phyloP scores from a whole-genome alignment of 2,329 filamentous ascomycete species.

The Stagonosporopsis cucurbitacearum region DNA sequence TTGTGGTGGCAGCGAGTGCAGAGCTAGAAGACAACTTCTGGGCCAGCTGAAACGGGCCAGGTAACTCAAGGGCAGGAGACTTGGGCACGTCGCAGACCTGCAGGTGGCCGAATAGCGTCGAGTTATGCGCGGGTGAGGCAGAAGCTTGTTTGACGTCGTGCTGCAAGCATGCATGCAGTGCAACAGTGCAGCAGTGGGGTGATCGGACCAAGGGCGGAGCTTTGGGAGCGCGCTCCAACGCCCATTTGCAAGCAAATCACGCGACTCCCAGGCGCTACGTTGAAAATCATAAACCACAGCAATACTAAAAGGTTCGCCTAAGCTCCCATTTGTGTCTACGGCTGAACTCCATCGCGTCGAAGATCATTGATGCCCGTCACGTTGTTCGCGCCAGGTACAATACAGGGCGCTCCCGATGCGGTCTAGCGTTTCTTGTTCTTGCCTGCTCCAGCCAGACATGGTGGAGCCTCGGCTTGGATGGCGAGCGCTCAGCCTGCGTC shows the following conservation, averaged over 20 bases:
- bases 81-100: constrained; percentile 38
- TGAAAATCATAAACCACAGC: no score
- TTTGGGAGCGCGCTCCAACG: background rate
- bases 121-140: constrained; percentile 23
- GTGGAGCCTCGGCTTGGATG: constrained; percentile 18
- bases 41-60: constrained; percentile 42
- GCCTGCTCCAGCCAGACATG: constrained; percentile 4
- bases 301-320: background rate
- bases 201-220: constrained; percentile 13
- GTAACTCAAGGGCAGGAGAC: constrained; percentile 26
- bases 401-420: background rate
- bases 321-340: background rate
- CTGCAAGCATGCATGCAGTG: constrained; percentile 16
- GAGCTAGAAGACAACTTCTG: constrained; percentile 28
- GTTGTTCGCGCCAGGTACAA: constrained; percentile 14
- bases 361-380: constrained; percentile 1
- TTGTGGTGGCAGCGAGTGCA: constrained; percentile 28
- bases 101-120: constrained; percentile 30
- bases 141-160: constrained; percentile 31
- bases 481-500: constrained; percentile 1
- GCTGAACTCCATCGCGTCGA: constrained; percentile 1
- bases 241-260: constrained; percentile 1
- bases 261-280: no score
- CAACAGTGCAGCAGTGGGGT: no score
- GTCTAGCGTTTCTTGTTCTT: background rate